Base-by-base conservation (phyloP, 192 early-diverging fungal genomes). In the Allomyces arbusculus region DNA sequence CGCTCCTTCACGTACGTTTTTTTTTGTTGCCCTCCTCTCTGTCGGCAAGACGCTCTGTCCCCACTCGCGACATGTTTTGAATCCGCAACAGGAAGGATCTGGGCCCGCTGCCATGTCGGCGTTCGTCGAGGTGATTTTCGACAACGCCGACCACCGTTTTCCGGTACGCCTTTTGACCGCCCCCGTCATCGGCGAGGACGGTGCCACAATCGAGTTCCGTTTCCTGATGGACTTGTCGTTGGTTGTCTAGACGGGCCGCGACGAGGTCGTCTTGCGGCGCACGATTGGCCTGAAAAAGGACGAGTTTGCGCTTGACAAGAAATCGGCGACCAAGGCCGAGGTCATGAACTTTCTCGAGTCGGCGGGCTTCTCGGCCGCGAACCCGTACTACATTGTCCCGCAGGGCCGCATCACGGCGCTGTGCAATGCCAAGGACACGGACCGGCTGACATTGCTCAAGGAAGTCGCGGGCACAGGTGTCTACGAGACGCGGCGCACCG, bases 371-470 rank as follows among this genome's bases (percentile, higher is more conserved):
- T 95, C 94, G 16, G 76, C 88, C 61, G 89, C 95, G 23, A 99
- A 99, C 72, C 95, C 95, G 14, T 99, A 95, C 75, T 97, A 95
- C 66, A 95, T 99, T 77, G 94, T 99, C 24, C 95, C 95, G 2
- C 95, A 99, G 76, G 95, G 95, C 44, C 80, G 3, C 24, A 86
- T 99, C 62, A 95, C 85, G 20, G 86, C 88, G 1, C 78, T 99
- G 62, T 97, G 94, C 19, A 93, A 94, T 64, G 92, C 91, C 1
- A 93, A 95, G 71, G 95, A 99, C 68, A 68, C 72, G 24, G 95
- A 95, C 75, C 78, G 95, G 7, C 72, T 99, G 65, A 80, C 88
- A 44, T 67, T 99, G 61, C 80, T 99, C 19, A 99, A 97, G 70
- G 94, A 97, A 66, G 92, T 99, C n/a, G 95, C 95, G 6, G 95